These are phyloP conservation scores for Lodderomyces metapsilosis DNA, from an alignment of 1,139 yeast genomes.

Conservation along the genomic window DNA sequence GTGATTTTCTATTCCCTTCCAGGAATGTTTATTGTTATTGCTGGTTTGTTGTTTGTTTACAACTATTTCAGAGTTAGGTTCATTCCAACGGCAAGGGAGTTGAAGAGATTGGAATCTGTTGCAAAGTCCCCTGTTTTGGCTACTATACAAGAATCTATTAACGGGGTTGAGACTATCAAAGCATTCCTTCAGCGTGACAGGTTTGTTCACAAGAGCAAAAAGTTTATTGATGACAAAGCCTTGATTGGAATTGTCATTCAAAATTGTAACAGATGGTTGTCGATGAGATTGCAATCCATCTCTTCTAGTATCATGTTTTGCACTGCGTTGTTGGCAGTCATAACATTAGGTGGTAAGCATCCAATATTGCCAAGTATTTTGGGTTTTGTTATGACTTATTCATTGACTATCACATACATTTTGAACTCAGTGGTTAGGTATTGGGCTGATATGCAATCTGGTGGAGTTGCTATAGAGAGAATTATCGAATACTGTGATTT, in stretches of 20 bases:
- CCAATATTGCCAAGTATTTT: conserved; percentile 27
- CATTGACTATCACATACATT: conserved; percentile 26
- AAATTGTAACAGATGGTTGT: conserved; percentile 34
- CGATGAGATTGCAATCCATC: conserved; percentile 31
- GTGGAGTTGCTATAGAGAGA: conserved; percentile 33
- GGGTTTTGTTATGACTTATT: conserved; percentile 35
- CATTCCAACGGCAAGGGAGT: conserved; percentile 33
- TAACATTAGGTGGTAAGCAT: conserved; percentile 20
- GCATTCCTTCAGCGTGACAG: conserved; percentile 56
- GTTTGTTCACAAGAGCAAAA: conserved; percentile 51
- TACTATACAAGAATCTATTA: conserved; percentile 59
- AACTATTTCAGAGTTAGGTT: conserved; percentile 26
- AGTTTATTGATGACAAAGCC: conserved; percentile 58
- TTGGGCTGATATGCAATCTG: conserved; percentile 34
- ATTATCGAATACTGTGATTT: conserved; percentile 31
- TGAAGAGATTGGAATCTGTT: conserved; percentile 30
- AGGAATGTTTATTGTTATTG: conserved; percentile 21
- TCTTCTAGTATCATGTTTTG: conserved; percentile 27
- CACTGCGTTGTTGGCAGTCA: conserved; percentile 24
- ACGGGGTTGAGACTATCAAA: conserved; percentile 59
- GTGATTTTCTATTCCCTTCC: conserved; percentile 39
- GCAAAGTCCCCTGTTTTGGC: conserved; percentile 59
- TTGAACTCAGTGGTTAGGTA: conserved; percentile 27
- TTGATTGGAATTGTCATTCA: conserved; percentile 38
- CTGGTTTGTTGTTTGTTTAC: conserved; percentile 25